These are phyloP conservation scores for Cryptococcus hybrid DNA, from an alignment of 1,284 basidiomycete genomes.

Conservation along the genomic window DNA sequence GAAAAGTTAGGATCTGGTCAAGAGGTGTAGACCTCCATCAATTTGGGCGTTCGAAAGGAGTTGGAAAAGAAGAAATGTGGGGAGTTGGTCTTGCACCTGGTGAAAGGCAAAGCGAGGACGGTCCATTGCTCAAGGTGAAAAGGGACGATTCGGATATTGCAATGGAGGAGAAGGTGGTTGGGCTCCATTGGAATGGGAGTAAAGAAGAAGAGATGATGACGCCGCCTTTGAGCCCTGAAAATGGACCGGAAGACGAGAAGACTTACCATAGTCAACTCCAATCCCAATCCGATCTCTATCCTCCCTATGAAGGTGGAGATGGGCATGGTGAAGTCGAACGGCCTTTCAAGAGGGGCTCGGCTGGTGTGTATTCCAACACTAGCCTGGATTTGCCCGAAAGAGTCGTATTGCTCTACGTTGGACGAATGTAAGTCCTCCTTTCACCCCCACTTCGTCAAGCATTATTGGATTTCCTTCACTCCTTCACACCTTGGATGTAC, in stretches of 20 bases:
- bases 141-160: not conserved
- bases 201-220: constrained; percentile 41
- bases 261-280: too few species aligned
- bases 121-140: not conserved
- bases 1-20: constrained; percentile 55
- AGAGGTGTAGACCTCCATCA: constrained; percentile 53
- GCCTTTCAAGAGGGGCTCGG: not conserved
- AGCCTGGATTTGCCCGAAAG: constrained; percentile 18
- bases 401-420: constrained; percentile 47
- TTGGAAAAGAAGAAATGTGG: constrained; percentile 52
- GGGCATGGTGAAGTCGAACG: too few species aligned
- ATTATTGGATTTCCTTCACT: not conserved
- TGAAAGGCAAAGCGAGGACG: not conserved
- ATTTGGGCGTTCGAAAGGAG: constrained; percentile 53
- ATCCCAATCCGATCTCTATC: too few species aligned
- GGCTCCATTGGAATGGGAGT: constrained; percentile 42
- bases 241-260: constrained; percentile 12
- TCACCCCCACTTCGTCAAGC: not conserved
- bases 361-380: constrained; percentile 21
- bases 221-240: constrained; percentile 34
- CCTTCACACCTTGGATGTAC: too few species aligned
- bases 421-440: constrained; percentile 38
- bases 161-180: constrained; percentile 18
- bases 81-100: constrained; percentile 38
- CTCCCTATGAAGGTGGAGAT: too few species aligned